These are phyloP conservation scores for Trichophyton mentagrophytes DNA, from an alignment of 2,329 filamentous ascomycete genomes.

Conservation along the genomic window DNA sequence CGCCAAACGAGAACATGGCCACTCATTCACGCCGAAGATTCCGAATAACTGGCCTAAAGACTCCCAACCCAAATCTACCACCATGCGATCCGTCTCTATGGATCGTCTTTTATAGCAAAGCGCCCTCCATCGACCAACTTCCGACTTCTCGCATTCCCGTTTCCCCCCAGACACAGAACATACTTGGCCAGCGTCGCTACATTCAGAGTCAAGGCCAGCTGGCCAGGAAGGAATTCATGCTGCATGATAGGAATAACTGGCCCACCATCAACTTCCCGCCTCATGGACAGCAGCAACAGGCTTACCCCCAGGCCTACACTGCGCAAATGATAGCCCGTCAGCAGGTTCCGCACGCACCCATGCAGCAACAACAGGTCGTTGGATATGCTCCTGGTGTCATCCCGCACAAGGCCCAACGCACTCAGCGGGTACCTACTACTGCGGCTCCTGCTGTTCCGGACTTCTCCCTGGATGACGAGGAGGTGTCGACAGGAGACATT, in stretches of 20 bases:
- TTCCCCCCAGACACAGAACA: slow-evolving; percentile 29
- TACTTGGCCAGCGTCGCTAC: slow-evolving; percentile 39
- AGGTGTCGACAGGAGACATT: slow-evolving; percentile 72
- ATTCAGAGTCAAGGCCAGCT: slow-evolving; percentile 67
- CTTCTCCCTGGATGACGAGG: slow-evolving; percentile 65
- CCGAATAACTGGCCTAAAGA: slow-evolving; percentile 61
- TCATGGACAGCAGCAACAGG: slow-evolving; percentile 36
- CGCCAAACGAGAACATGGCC: slow-evolving; percentile 57
- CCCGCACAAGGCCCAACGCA: slow-evolving; percentile 28
- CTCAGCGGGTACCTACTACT: slow-evolving; percentile 29
- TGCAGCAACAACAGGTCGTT: slow-evolving; percentile 12
- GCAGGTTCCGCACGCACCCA: slow-evolving; percentile 22
- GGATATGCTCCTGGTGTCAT: slow-evolving; percentile 16
- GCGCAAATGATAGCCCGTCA: slow-evolving; percentile 26
- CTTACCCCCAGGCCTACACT: slow-evolving; percentile 35
- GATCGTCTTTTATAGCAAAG: slow-evolving; percentile 78
- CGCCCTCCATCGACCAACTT: slow-evolving; percentile 60
- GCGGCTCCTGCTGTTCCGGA: slow-evolving; percentile 27
- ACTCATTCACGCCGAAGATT: slow-evolving; percentile 74
- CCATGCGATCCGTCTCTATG: slow-evolving; percentile 71
- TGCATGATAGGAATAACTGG: slow-evolving; percentile 82
- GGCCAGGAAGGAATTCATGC: slow-evolving; percentile 84
- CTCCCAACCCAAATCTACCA: slow-evolving; percentile 55
- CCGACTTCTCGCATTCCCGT: slow-evolving; percentile 47
- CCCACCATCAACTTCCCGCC: slow-evolving; percentile 63